Evolutionary conservation across 2,329 filamentous ascomycete species (phyloP), one percentile per base, ranked within the genome.

Genomic region (Lachnellula suecica): DNA sequence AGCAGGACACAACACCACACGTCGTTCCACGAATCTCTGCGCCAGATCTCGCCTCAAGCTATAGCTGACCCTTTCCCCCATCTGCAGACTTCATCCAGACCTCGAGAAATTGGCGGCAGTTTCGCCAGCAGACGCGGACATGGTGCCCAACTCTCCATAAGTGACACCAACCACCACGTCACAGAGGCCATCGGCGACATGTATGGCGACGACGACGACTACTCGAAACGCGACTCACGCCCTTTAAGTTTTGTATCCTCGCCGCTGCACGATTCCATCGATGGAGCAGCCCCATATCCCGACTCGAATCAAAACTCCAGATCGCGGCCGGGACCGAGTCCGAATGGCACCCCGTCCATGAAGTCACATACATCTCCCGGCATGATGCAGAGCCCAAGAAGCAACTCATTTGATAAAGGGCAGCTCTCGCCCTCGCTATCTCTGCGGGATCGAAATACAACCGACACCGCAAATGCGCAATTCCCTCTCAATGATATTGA

Each of bases 131-230:
- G 65, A 51, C 59, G 66, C 27, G 64, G 66, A 43, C 67, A 69
- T 65, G 63, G 45, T 52, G 41, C 57, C 25, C 65, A 67, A 60
- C 60, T 68, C 27, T 69, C 67, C 20, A 69, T 88, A 68, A 87
- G 81, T 74, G 85, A 89, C 72, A 83, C 87, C 62, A 84, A 74
- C 68, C 85, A 89, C 71, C 87, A 89, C 79, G 83, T 89, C 63
- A 90, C 86, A 43, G 87, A 89, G 68, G 84, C 85, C 49, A 88
- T 89, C 70, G 84, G 84, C 56, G 83, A 87, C 71, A 82, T 88
- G 78, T 89, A 90, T 71, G 83, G 82, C 65, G 80, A 83, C 61
- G 71, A 83, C 61, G 71, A 72, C 61, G 73, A 78, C 59, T 77
- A 79, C 62, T 72, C 70, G 63, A 76, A 72, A 61, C 74, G 76